phyloP scores from a whole-genome alignment of 805 yeast species.

The Ogataea trehalophila region DNA sequence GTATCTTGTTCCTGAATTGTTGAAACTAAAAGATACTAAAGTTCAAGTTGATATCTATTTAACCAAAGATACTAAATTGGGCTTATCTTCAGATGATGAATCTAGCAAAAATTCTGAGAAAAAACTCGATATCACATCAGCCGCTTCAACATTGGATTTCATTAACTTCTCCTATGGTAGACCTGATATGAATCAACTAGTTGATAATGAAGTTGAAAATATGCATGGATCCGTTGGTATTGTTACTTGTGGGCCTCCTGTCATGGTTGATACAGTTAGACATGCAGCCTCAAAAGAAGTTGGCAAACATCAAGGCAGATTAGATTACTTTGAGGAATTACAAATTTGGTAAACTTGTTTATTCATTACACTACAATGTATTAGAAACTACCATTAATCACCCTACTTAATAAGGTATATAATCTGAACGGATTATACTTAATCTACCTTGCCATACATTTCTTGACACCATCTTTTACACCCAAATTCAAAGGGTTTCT shows the following conservation, averaged over 20 bases:
- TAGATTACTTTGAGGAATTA: constrained; percentile 71
- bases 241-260: constrained; percentile 43
- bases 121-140: background rate
- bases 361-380: too few relatives aligned
- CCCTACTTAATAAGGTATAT: too few relatives aligned
- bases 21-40: constrained; percentile 24
- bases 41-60: constrained; percentile 32
- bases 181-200: constrained; percentile 33
- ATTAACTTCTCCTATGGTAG: constrained; percentile 37
- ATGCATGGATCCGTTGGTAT: constrained; percentile 33
- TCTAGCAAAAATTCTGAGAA: constrained; percentile 9
- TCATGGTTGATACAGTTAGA: constrained; percentile 49
- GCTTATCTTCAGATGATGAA: too few relatives aligned
- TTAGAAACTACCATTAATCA: too few relatives aligned
- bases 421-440: too few relatives aligned
- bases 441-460: too few relatives aligned
- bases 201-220: constrained; percentile 30
- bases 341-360: constrained; percentile 64
- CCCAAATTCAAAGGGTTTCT: too few relatives aligned
- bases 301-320: constrained; percentile 38
- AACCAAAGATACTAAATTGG: constrained; percentile 36
- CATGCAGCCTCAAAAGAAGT: constrained; percentile 39
- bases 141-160: constrained; percentile 32
- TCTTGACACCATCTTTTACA: too few relatives aligned
- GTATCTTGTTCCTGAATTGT: constrained; percentile 39